Percentiles rank a stretch among this genome's conserved stretches.
These are phyloP conservation scores for Physcomitrellopsis africana DNA, from an alignment of 225 moss, liverwort and hornwort species.

Conservation along the genomic window DNA sequence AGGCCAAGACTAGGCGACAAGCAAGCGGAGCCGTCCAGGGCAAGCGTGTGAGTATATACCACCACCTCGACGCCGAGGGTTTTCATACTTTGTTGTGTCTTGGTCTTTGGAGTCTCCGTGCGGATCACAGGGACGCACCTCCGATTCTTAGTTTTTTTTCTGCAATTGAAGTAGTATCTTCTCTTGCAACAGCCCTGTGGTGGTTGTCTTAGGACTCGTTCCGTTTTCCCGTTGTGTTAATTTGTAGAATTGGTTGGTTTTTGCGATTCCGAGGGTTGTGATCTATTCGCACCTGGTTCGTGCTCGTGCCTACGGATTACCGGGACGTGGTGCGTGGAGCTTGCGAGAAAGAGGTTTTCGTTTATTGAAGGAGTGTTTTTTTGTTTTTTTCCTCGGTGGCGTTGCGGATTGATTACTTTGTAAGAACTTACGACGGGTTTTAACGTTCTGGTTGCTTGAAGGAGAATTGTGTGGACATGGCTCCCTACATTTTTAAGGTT, in stretches of 20 bases:
- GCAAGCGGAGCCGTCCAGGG: no score
- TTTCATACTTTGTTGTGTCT: not conserved
- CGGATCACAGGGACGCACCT: conserved; percentile 66
- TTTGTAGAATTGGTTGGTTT: not conserved
- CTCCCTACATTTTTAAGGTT: conserved; percentile 50
- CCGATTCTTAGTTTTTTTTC: not conserved
- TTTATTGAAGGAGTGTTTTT: not conserved
- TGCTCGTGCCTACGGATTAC: conserved; percentile 37
- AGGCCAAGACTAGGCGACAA: no score
- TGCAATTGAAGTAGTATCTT: conserved; percentile 46
- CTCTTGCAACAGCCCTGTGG: conserved; percentile 33
- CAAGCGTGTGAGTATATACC: conserved; percentile 15
- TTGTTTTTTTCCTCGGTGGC: conserved; percentile 32
- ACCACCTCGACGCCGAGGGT: accelerated
- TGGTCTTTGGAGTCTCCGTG: conserved; percentile 14
- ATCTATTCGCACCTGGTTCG: conserved; percentile 22
- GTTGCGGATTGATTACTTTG: not conserved
- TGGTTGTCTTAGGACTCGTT: not conserved
- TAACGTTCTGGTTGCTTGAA: not conserved
- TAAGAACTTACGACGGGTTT: conserved; percentile 7
- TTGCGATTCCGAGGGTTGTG: not conserved
- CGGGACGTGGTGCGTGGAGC: conserved; percentile 44
- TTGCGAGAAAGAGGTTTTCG: not conserved
- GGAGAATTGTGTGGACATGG: conserved; percentile 39
- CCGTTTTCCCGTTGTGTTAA: not conserved